Evolutionary conservation across 2,329 filamentous ascomycete genomes (phyloP).

Genomic region (Cyclaneusma minus): DNA sequence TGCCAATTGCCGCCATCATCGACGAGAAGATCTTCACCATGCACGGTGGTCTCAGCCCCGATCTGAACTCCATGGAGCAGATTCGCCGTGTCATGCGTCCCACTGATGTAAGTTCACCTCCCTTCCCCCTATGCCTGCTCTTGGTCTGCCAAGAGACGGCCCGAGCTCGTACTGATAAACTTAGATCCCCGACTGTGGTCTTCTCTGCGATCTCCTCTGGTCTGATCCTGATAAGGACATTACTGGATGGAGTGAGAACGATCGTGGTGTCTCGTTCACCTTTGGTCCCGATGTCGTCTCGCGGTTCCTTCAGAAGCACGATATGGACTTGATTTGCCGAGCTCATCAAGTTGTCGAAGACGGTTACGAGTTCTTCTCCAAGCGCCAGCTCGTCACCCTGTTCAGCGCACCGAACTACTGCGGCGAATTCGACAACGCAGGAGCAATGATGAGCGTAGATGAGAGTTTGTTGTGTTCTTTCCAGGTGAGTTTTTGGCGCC

Average conservation of each 20-base stretch:
- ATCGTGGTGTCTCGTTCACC: constrained; percentile 95
- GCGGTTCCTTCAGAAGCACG: constrained; percentile 94
- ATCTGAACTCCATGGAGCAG: constrained; percentile 99
- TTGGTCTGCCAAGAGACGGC: constrained; percentile 15
- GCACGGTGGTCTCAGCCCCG: constrained; percentile 94
- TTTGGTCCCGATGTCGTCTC: constrained; percentile 97
- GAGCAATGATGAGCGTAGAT: constrained; percentile 99
- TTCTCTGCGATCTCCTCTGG: constrained; percentile 95
- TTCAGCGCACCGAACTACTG: constrained; percentile 99
- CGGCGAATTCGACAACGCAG: constrained; percentile 97
- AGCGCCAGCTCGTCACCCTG: constrained; percentile 89
- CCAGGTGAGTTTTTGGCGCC: constrained; percentile 45
- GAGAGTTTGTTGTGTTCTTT: constrained; percentile 97
- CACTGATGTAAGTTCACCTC: constrained; percentile 65
- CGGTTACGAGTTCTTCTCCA: constrained; percentile 99
- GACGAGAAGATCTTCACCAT: constrained; percentile 99
- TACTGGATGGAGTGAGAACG: constrained; percentile 97
- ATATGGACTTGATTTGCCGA: constrained; percentile 98
- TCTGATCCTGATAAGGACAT: constrained; percentile 99
- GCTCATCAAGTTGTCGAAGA: constrained; percentile 98
- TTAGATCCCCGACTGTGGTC: constrained; percentile 92
- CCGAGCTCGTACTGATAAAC: constrained; percentile 18
- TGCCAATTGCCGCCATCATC: constrained; percentile 96
- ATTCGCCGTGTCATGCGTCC: constrained; percentile 97
- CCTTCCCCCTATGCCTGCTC: constrained; percentile 12